A percentile compares a stretch with the other conserved stretches of the same genome.
Conservation (phyloP, 2,329 filamentous ascomycete species). For the Rhinocladiella similis region DNA sequence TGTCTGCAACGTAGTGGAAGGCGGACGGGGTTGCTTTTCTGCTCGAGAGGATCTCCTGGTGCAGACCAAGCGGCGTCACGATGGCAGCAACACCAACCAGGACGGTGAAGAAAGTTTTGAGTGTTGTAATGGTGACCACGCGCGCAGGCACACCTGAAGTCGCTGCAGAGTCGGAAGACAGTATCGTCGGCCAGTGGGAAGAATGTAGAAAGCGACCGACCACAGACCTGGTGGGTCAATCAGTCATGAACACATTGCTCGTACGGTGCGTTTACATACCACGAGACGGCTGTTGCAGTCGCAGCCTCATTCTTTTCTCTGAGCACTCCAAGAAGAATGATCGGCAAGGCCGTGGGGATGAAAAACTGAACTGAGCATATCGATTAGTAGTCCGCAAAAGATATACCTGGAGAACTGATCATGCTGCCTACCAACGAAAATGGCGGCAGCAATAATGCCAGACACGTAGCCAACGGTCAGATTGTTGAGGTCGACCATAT, state of each 20-base stretch:
- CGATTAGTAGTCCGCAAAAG: neutral
- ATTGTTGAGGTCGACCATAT: constrained; percentile 2
- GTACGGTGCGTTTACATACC: neutral
- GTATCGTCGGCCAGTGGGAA: constrained; percentile 45
- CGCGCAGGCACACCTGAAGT: constrained; percentile 33
- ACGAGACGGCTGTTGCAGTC: constrained; percentile 29
- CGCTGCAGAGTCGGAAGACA: constrained; percentile 40
- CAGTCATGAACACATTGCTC: neutral
- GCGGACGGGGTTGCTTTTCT: too few species aligned
- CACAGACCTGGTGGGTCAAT: constrained; percentile 34
- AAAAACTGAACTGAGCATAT: constrained; percentile 33
- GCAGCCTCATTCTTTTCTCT: constrained; percentile 38
- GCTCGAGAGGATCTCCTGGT: too few species aligned
- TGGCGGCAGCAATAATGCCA: constrained; percentile 40
- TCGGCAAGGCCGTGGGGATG: constrained; percentile 37
- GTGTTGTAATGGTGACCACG: constrained; percentile 10
- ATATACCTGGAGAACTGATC: neutral
- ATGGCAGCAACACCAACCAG: too few species aligned
- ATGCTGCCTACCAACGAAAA: constrained; percentile 33
- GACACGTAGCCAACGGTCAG: constrained; percentile 41
- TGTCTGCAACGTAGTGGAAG: too few species aligned
- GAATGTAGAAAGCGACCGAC: constrained; percentile 37
- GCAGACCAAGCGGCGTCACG: too few species aligned
- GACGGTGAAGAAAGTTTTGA: too few species aligned
- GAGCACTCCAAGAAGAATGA: constrained; percentile 39